phyloP scores from a whole-genome alignment of 1,284 basidiomycete species.

The Ustilago loliicola region DNA sequence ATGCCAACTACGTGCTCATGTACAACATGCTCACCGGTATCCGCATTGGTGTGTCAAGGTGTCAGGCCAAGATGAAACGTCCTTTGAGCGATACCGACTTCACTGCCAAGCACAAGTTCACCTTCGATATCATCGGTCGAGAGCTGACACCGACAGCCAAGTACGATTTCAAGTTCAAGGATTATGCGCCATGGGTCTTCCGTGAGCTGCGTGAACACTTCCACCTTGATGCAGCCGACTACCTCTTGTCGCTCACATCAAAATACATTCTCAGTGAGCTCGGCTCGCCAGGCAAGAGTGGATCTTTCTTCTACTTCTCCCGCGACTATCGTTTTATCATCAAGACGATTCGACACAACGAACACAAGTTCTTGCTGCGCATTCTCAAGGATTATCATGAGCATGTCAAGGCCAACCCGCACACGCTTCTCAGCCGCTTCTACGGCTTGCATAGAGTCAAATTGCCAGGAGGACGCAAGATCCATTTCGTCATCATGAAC shows the following conservation, averaged over 20 bases:
- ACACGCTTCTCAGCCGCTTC: slow-evolving; percentile 92
- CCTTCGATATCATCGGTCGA: slow-evolving; percentile 97
- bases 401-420: slow-evolving; percentile 90
- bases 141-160: slow-evolving; percentile 95
- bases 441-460: slow-evolving; percentile 98
- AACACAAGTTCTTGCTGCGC: slow-evolving; percentile 90
- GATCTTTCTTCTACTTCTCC: slow-evolving; percentile 99
- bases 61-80: slow-evolving; percentile 92
- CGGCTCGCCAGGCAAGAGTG: slow-evolving; percentile 97
- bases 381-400: slow-evolving; percentile 89
- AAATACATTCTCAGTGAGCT: slow-evolving; percentile 98
- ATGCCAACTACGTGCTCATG: slow-evolving; percentile 98
- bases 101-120: slow-evolving; percentile 90
- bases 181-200: slow-evolving; percentile 98
- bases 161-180: slow-evolving; percentile 99
- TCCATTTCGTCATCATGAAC: slow-evolving; percentile 99
- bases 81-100: slow-evolving; percentile 89
- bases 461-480: slow-evolving; percentile 90
- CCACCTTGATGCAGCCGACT: slow-evolving; percentile 95
- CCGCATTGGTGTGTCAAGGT: slow-evolving; percentile 92
- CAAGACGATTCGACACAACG: slow-evolving; percentile 95
- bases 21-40: slow-evolving; percentile 99
- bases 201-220: slow-evolving; percentile 94
- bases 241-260: slow-evolving; percentile 92
- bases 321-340: slow-evolving; percentile 99